phyloP scores from a whole-genome alignment of 2,329 filamentous ascomycete species.

The Amesomyces nigricolor region DNA sequence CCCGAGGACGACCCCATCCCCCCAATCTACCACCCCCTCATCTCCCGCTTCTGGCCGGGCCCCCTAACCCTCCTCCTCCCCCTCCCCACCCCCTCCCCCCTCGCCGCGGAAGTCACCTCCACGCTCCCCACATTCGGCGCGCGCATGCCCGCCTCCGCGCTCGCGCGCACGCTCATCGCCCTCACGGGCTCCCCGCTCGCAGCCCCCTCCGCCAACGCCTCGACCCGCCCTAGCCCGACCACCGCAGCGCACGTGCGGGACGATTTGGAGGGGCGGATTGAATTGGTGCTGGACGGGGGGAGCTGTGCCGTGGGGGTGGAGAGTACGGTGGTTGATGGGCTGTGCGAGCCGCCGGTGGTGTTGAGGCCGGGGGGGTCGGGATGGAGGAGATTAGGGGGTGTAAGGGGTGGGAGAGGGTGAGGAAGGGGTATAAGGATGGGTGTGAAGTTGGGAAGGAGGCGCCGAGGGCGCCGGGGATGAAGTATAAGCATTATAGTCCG shows the following conservation, averaged over 20 bases:
- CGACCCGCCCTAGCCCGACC: slow-evolving; percentile 87
- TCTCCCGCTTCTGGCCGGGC: slow-evolving; percentile 86
- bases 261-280: slow-evolving; percentile 76
- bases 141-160: slow-evolving; percentile 76
- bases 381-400: slow-evolving; percentile 70
- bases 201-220: slow-evolving; percentile 90
- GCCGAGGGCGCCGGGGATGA: slow-evolving; percentile 93
- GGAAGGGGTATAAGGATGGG: slow-evolving; percentile 68
- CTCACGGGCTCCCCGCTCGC: slow-evolving; percentile 74
- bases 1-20: slow-evolving; percentile 50
- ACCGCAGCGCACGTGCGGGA: slow-evolving; percentile 83
- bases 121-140: slow-evolving; percentile 79
- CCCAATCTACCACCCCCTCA: slow-evolving; percentile 65
- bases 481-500: slow-evolving; percentile 96
- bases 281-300: slow-evolving; percentile 84
- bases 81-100: slow-evolving; percentile 61
- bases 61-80: slow-evolving; percentile 87
- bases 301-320: slow-evolving; percentile 85
- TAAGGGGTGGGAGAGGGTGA: slow-evolving; percentile 75
- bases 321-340: slow-evolving; percentile 91
- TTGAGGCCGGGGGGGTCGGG: slow-evolving; percentile 83
- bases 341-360: slow-evolving; percentile 74
- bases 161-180: slow-evolving; percentile 85
- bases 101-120: slow-evolving; percentile 90
- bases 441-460: slow-evolving; percentile 55